Base-by-base conservation (phyloP, 139 green algal species). In the Dunaliella sp. region DNA sequence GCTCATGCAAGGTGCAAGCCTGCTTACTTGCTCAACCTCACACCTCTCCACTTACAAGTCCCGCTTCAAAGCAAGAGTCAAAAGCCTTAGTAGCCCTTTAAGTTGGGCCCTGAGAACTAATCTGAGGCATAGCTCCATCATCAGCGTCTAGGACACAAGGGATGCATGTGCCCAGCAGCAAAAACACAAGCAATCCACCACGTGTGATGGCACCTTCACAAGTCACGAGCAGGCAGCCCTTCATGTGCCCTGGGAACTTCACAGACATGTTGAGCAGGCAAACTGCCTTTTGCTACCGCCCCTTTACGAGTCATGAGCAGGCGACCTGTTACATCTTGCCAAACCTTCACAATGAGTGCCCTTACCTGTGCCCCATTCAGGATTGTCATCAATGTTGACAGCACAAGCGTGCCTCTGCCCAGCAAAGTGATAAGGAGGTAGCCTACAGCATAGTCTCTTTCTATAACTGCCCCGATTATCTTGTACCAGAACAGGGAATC, bases 361-460 rank as follows among this genome's bases (percentile, higher is more conserved):
- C 48, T 65, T 16, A 65, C 48, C 48, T 58, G 35, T 33, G 12
- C 34, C 31, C 36, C 78, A 33, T 35, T 65, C 36, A 83, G 35
- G 24, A 36, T 32, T 3, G 31, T 36, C 34, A 83, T n/a, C 34
- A 83, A 26, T 2, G 35, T 72, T 3, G 31, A 35, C 34, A 83
- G 78, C 21, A 83, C 78, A 65, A 83, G 78, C 28, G 78, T 83
- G n/a, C 31, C n/a, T 1, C 78, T 35, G 35, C 81, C 83, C 22
- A 88, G 73, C 72, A 86, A n/a, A 0, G 75, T 33, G 32, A 88
- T 30, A 24, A 38, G 36, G 0, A 88, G 38, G 48, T 88, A 88
- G 16, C 85, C 85, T 36, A 86, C 37, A 0, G 80, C 81, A 48
- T 88, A 88, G 33, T 88, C 85, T 57, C 85, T 88, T 30, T 88